Base-by-base conservation (phyloP, 768 basidiomycete species). In the Sarcodon sp. region DNA sequence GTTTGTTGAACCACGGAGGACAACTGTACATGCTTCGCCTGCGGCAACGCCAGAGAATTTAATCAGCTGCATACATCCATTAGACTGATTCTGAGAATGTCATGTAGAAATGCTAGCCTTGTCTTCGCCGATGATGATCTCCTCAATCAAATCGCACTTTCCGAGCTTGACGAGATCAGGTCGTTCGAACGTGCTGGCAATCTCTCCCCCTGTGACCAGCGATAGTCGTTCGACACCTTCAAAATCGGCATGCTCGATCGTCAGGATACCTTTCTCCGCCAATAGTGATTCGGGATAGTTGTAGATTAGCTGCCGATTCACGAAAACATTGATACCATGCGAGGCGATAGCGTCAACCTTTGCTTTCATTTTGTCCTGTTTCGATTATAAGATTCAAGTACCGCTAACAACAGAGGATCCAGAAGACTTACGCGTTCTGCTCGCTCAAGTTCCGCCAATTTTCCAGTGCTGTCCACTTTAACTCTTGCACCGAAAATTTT, bases 31-130 rank as follows among this genome's bases (percentile, higher is more conserved):
- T 16, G 96, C 96, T 65, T 94, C 83, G 10, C 94, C 94, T 15
- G 94, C 92, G 10, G 93, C 92, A 37, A 99, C 94, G 38, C 96
- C 96, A 7, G 96, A 98, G 73, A 99, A 99, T 69, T 98, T 99
- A 71, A 98, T 96, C 52, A 99, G 75, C 93, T 98, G 55, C 7
- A 34, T 2, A n/a, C 35, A n/a, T 36, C 31, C 21, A 35, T 38
- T 27, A 21, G 8, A 12, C 0, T n/a, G 16, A 32, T 6, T 0
- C 33, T 58, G 33, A 58, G 50, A 46, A 15, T 15, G 12, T 16
- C 4, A 27, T 5, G 47, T 16, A 15, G 36, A 36, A 7, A 15
- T 15, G 48, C 70, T 18, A 51, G 91, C 94, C 80, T 92, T 96
- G 65, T 99, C 96, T 68, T 99, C 96, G 13, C 96, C 96, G 54